Percentiles rank a stretch among this genome's conserved stretches.
Conservation (phyloP, 768 basidiomycete genomes). For the Kwoniella botswanensis region DNA sequence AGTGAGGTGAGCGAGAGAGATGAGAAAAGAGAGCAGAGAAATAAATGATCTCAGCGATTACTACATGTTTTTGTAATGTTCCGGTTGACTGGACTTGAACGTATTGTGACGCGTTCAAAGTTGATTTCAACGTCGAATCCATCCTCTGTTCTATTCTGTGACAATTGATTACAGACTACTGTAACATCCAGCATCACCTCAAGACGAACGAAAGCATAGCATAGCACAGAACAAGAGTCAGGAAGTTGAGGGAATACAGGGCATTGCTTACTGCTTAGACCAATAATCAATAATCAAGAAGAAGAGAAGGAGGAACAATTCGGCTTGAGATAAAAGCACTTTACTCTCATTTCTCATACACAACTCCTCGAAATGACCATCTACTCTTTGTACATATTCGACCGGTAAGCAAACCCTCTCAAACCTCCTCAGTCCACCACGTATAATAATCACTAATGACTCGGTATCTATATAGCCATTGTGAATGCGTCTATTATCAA, state of each 20-base stretch:
- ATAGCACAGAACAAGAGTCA: too few relatives aligned
- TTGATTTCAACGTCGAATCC: background rate
- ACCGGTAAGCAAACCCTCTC: slow-evolving; percentile 66
- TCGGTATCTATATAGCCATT: slow-evolving; percentile 67
- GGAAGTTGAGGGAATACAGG: too few relatives aligned
- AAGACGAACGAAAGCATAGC: too few relatives aligned
- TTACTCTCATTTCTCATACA: background rate
- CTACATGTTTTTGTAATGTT: background rate
- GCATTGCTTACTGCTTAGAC: too few relatives aligned
- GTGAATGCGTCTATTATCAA: slow-evolving; percentile 91
- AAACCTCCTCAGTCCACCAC: background rate
- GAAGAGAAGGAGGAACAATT: too few relatives aligned
- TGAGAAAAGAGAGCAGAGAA: background rate
- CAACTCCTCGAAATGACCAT: slow-evolving; percentile 70
- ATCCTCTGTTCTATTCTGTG: too few relatives aligned
- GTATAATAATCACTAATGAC: background rate
- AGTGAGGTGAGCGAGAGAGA: background rate
- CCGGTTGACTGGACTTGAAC: slow-evolving; percentile 20
- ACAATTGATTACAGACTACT: too few relatives aligned
- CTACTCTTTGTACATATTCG: slow-evolving; percentile 89
- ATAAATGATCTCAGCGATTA: too few relatives aligned
- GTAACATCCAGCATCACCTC: too few relatives aligned
- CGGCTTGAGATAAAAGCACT: background rate
- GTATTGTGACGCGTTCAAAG: background rate
- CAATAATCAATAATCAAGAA: too few relatives aligned